Base-by-base conservation (phyloP, 2,329 filamentous ascomycete genomes). In the Elsinoe perseae region DNA sequence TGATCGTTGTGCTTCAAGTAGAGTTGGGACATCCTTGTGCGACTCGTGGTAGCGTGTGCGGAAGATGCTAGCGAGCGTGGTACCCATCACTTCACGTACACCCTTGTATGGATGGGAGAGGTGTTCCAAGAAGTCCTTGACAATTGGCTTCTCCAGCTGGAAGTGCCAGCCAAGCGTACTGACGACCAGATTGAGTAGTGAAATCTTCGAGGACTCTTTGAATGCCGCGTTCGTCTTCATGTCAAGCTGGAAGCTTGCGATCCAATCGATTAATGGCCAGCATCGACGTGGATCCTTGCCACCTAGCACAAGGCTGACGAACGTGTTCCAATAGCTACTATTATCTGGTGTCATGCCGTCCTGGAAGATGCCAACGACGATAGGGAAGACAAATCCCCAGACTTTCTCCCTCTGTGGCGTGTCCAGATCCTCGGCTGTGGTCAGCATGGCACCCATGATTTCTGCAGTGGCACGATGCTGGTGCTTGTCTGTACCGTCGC, bases 51-150 rank as follows among this genome's bases (percentile, higher is more conserved):
- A 95, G 21, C 90, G 80, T 7, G 90, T 95, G 61, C 91, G 86
- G 69, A 91, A 93, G 57, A 97, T 92, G 3, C 85, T 86, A 3
- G 89, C 86, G 58, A 98, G 81, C 0, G 92, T 92, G 42, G 89
- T 81, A 0, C 93, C 93, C 74, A 98, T 95, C 0, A 92, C 85
- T 72, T 98, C 93, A 58, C 93, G 86, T 4, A 98, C 93, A 27
- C 90, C 87, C 75, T 98, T 98, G 75, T 98, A 98, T 0, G 93
- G 93, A 69, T 98, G 93, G 67, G 98, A 90, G 38, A 98, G 83
- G 68, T 98, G 93, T 21, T 80, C 78, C 59, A 98, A 76, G 72
- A 97, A 96, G 69, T 98, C 84, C 30, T 95, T 78, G 5, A 95
- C 75, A 52, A 98, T 92, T 0, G 91, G 90, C 71, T 89, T 83